phyloP scores from a whole-genome alignment of 2,329 filamentous ascomycete species.

The Penicillium corylophilum region DNA sequence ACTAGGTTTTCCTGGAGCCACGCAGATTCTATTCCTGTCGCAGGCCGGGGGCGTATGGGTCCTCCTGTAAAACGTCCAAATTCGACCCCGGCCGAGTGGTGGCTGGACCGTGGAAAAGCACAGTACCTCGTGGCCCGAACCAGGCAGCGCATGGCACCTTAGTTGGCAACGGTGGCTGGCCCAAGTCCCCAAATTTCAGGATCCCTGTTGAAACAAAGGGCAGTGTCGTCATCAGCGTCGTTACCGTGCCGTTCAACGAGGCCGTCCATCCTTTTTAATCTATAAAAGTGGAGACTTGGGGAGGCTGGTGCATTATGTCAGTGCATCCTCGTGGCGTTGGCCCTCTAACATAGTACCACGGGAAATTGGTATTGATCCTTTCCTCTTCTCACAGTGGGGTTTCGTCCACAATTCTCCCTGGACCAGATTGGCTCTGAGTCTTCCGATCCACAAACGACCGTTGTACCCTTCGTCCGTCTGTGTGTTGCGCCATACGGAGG shows the following conservation, averaged over 20 bases:
- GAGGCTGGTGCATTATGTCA: background rate
- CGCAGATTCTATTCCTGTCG: background rate
- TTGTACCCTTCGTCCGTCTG: background rate
- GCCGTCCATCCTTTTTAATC: constrained; percentile 26
- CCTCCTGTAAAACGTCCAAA: background rate
- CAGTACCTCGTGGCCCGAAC: constrained; percentile 6
- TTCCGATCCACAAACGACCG: background rate
- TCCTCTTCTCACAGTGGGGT: background rate
- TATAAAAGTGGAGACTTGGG: constrained; percentile 22
- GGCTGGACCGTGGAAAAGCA: constrained; percentile 19
- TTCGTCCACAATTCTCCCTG: background rate
- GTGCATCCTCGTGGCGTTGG: background rate
- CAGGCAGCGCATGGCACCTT: background rate
- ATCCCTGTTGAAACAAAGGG: background rate
- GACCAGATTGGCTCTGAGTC: background rate
- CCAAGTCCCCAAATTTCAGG: background rate
- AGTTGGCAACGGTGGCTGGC: background rate
- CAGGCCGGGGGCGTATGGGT: background rate
- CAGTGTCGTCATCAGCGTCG: constrained; percentile 20
- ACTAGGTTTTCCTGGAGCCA: background rate
- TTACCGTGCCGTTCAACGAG: background rate
- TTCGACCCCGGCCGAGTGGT: background rate
- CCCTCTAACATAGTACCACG: background rate
- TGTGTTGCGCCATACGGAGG: constrained; percentile 7
- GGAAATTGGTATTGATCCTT: background rate